Percentiles rank a stretch among this genome's conserved stretches.
Evolutionary conservation across 305 asterid genomes (phyloP).

Genomic region (Solanum aculeatissimum): DNA sequence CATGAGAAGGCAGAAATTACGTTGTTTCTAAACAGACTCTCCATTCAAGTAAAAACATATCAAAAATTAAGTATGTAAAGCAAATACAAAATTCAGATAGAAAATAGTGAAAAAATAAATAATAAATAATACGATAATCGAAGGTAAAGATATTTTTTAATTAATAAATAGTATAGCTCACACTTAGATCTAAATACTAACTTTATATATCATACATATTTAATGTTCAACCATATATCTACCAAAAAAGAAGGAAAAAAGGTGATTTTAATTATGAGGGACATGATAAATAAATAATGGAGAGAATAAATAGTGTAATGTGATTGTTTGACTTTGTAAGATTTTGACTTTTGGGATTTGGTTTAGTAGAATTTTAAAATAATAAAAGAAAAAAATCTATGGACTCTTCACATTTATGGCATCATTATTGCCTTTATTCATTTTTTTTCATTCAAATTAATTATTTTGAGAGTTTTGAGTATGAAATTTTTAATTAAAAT

Average conservation of each 20-base stretch:
- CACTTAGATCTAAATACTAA: not conserved
- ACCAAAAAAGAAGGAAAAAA: not conserved
- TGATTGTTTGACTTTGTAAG: not conserved
- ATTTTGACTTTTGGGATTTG: not conserved
- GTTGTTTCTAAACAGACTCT: not conserved
- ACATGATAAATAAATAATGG: not conserved
- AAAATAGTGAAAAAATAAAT: not conserved
- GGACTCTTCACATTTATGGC: not conserved
- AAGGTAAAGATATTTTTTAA: not conserved
- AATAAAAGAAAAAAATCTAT: not conserved
- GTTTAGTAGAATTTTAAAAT: not conserved
- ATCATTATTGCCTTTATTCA: not conserved
- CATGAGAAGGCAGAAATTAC: rapidly evolving
- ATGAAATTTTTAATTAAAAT: not conserved
- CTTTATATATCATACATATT: not conserved
- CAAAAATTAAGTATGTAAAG: not conserved
- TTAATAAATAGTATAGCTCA: not conserved
- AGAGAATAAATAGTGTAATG: not conserved
- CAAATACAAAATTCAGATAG: not conserved
- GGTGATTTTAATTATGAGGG: not conserved
- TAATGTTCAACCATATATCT: not conserved
- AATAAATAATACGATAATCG: not conserved
- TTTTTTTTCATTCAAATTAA: not conserved
- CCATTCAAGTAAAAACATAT: not conserved
- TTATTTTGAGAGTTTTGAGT: not conserved